Conservation (phyloP, 108 stramenopile genomes). For the Conticribra guillardii region DNA sequence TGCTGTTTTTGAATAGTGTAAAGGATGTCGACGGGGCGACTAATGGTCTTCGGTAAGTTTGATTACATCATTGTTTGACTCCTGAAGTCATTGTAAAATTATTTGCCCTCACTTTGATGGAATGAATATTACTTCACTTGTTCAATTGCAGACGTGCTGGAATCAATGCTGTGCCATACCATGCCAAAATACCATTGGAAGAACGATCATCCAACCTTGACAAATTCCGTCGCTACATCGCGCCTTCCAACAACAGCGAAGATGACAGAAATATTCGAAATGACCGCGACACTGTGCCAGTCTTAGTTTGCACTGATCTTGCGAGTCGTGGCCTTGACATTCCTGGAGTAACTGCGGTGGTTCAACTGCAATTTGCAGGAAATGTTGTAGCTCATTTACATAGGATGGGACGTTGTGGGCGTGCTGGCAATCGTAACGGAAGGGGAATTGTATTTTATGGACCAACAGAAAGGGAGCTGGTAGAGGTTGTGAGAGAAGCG, state of each 20-base stretch:
- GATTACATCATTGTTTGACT: not conserved
- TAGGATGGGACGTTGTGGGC: slow-evolving; percentile 97
- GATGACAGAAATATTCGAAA: slow-evolving; percentile 20
- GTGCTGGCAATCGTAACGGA: slow-evolving; percentile 93
- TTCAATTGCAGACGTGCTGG: slow-evolving; percentile 58
- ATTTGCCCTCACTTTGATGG: too few species aligned
- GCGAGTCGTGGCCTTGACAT: slow-evolving; percentile 97
- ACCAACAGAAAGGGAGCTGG: slow-evolving; percentile 65
- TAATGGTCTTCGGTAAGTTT: slow-evolving; percentile 57
- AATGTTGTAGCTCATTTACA: slow-evolving; percentile 98
- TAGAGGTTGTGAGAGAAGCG: slow-evolving; percentile 76
- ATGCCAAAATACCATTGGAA: slow-evolving; percentile 76
- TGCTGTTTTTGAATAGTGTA: slow-evolving; percentile 88
- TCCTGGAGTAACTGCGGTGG: slow-evolving; percentile 94
- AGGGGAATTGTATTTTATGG: slow-evolving; percentile 93
- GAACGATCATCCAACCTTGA: slow-evolving; percentile 87
- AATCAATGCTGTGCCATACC: slow-evolving; percentile 79
- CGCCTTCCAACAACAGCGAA: slow-evolving; percentile 30
- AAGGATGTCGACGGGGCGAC: slow-evolving; percentile 85
- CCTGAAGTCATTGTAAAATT: too few species aligned
- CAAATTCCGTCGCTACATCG: slow-evolving; percentile 70
- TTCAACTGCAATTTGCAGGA: slow-evolving; percentile 96
- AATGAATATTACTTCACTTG: slow-evolving; percentile 1
- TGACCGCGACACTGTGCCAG: slow-evolving; percentile 66
- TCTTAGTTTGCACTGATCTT: slow-evolving; percentile 96